Evolutionary conservation across 2,329 filamentous ascomycete genomes (phyloP), one percentile per base, ranked within the genome.

Genomic region (Lachnellula subtilissima): DNA sequence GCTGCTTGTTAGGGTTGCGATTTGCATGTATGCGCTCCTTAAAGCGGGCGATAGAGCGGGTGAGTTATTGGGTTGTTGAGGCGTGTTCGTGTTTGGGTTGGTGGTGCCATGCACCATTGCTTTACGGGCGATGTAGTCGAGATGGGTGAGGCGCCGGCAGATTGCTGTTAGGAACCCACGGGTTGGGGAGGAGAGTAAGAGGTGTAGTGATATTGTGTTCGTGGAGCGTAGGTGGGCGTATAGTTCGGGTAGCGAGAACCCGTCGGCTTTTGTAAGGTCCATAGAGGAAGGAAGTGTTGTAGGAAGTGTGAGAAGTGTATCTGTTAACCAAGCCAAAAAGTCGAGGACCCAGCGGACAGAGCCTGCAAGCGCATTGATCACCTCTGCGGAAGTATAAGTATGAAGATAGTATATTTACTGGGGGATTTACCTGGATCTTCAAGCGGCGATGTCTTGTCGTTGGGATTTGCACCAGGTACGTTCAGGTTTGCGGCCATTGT

Each of bases 301-400:
- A 50, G 79, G 74, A 11, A 86, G 75, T 42, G 76, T 72, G 58
- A 85, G 82, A 2, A 87, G 72, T 17, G 76, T 76, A 63, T 86
- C 82, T n/a, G 76, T 74, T 11, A 86, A 69, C 81, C 83, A 87
- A 2, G 79, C 76, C 47, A 87, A 71, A 14, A 95, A 76, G 58
- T 93, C 87, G 37, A 91, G 77, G 0, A 83, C 83, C 92, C 92
- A 97, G 67, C 82, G 86, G 4, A 88, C 83, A 53, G 91, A 87
- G 22, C 89, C 89, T 5, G 86, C 81, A 11, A 95, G 75, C 46
- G 86, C 82, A 42, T 85, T 82, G 2, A 93, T 81, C 12, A 90
- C 83, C 67, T 93, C 89, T 84, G 55, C 9, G 15, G 22, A 28
- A 50, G 23, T 23, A n/a, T 56, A 42, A 61, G 15, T 15, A 50